These are phyloP conservation scores for Cystofilobasidium capitatum DNA, from an alignment of 768 basidiomycete species.

Conservation along the genomic window DNA sequence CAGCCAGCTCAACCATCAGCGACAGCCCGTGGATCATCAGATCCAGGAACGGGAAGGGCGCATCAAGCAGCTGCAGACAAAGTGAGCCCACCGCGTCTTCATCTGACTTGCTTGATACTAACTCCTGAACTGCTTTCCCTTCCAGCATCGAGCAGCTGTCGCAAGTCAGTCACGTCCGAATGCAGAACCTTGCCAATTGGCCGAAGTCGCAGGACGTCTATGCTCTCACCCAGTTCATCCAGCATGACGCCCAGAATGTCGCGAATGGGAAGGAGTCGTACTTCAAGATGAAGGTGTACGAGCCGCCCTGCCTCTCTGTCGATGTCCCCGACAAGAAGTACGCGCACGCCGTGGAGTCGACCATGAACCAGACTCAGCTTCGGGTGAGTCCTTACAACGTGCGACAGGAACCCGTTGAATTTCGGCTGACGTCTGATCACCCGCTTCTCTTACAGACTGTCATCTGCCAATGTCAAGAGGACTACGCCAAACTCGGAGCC, in stretches of 20 bases:
- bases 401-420: no score
- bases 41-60: not conserved
- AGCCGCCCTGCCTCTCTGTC: constrained; percentile 68
- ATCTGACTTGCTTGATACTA: not conserved
- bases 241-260: constrained; percentile 33
- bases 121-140: not conserved
- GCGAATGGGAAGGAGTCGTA: constrained; percentile 45
- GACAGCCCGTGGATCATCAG: not conserved
- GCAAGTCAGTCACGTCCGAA: not conserved
- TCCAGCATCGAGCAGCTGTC: not conserved
- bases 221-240: constrained; percentile 63
- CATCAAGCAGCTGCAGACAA: not conserved
- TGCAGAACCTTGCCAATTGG: constrained; percentile 20
- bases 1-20: not conserved
- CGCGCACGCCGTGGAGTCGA: constrained; percentile 63
- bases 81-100: not conserved
- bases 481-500: constrained; percentile 55
- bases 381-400: constrained; percentile 54
- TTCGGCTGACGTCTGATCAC: no score
- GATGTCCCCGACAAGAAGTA: constrained; percentile 56
- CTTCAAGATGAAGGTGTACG: constrained; percentile 75
- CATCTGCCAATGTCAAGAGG: constrained; percentile 70
- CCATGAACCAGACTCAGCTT: constrained; percentile 52
- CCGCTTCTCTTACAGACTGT: constrained; percentile 52
- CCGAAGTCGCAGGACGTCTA: constrained; percentile 44